Percentiles rank a stretch among this genome's conserved stretches.
phyloP scores from a whole-genome alignment of 345 rosid genomes.

The rapeseed (Brassica napus) region DNA sequence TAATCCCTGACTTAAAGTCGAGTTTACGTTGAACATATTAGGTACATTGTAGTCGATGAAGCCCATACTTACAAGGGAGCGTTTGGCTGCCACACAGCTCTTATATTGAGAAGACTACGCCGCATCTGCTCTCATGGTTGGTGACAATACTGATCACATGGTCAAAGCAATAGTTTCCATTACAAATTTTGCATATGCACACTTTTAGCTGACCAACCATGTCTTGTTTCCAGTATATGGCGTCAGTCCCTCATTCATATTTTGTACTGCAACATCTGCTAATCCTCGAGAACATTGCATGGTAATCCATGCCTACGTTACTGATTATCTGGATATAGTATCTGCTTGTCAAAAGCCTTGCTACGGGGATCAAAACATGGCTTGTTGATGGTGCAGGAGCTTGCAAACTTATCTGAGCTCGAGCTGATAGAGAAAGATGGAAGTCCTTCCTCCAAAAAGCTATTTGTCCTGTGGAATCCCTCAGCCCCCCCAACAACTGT shows the following conservation, averaged over 20 bases:
- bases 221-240: slow-evolving; percentile 66
- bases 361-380: slow-evolving; percentile 11
- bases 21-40: slow-evolving; percentile 27
- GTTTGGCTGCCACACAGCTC: slow-evolving; percentile 95
- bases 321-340: slow-evolving; percentile 14
- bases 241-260: slow-evolving; percentile 72
- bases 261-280: slow-evolving; percentile 95
- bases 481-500: slow-evolving; percentile 40
- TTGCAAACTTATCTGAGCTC: slow-evolving; percentile 75
- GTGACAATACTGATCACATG: slow-evolving; percentile 43
- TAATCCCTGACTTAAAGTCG: not conserved
- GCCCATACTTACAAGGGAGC: slow-evolving; percentile 96
- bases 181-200: not conserved
- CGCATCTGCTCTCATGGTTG: slow-evolving; percentile 90
- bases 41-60: slow-evolving; percentile 92
- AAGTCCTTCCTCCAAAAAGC: slow-evolving; percentile 83
- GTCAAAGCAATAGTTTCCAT: slow-evolving; percentile 10
- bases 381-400: slow-evolving; percentile 66
- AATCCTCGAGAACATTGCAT: slow-evolving; percentile 92
- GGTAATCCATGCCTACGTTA: slow-evolving; percentile 50
- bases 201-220: slow-evolving; percentile 17
- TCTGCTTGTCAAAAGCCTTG: not conserved
- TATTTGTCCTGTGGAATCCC: slow-evolving; percentile 89
- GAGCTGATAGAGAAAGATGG: slow-evolving; percentile 85
- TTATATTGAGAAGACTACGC: slow-evolving; percentile 86